A percentile compares a stretch with the other conserved stretches of the same genome.
phyloP scores from a whole-genome alignment of 768 basidiomycete genomes.

The Lactarius deliciosus region DNA sequence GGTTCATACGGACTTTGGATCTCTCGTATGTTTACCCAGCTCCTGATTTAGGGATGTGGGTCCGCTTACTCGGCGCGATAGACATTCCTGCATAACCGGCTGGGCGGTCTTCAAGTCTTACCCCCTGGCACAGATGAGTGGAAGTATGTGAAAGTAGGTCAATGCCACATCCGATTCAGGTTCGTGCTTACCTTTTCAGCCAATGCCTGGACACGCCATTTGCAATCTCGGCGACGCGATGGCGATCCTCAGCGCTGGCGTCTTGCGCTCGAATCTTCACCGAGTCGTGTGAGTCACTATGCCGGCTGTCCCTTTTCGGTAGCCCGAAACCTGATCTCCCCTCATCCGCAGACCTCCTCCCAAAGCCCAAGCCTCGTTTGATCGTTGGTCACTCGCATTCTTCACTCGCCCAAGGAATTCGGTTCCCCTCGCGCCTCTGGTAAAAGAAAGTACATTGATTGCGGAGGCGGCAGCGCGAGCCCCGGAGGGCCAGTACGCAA shows the following conservation, averaged over 20 bases:
- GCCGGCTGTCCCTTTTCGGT: neutral
- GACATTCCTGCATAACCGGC: conserved; percentile 2
- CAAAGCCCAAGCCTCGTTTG: conserved; percentile 49
- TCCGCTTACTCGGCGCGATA: neutral
- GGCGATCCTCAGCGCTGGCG: conserved; percentile 36
- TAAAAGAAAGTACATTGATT: conserved; percentile 51
- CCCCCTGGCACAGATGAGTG: conserved; percentile 1
- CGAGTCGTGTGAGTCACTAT: conserved; percentile 33
- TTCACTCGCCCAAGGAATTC: conserved; percentile 66
- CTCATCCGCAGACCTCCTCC: conserved; percentile 47
- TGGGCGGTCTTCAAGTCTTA: conserved; percentile 16
- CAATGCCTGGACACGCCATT: conserved; percentile 37
- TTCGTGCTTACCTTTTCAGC: conserved; percentile 19
- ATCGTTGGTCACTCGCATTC: conserved; percentile 70
- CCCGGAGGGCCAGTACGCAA: conserved; percentile 39
- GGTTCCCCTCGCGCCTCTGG: conserved; percentile 50
- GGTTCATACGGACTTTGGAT: conserved; percentile 42
- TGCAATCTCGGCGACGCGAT: conserved; percentile 39
- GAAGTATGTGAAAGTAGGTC: conserved; percentile 15
- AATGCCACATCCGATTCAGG: neutral
- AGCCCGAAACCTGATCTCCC: neutral
- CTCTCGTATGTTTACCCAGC: conserved; percentile 22
- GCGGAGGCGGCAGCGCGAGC: conserved; percentile 41
- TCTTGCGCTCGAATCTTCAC: conserved; percentile 37
- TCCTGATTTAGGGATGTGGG: too few species aligned